Percentiles rank a stretch among this genome's conserved stretches.
Conservation (phyloP, 129 eudicot genomes). For the Arctium minus region DNA sequence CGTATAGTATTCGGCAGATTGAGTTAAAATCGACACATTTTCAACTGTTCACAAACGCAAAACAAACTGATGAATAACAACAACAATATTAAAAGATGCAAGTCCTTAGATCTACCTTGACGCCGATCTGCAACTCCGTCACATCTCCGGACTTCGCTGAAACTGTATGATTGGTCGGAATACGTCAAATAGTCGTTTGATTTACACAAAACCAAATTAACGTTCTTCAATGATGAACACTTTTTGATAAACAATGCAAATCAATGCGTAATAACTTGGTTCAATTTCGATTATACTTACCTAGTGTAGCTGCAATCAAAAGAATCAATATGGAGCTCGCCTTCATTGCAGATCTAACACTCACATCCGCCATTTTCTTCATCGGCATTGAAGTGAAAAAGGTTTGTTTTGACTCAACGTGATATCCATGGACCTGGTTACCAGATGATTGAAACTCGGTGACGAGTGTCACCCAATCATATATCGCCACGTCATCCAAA, state of each 20-base stretch:
- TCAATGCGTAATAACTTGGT: background rate
- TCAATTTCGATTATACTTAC: slow-evolving; percentile 22
- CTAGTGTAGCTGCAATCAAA: slow-evolving; percentile 37
- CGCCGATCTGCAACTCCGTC: slow-evolving; percentile 87
- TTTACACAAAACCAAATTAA: background rate
- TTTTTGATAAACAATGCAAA: background rate
- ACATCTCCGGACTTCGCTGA: slow-evolving; percentile 80
- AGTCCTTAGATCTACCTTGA: slow-evolving; percentile 50
- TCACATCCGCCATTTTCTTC: slow-evolving; percentile 28
- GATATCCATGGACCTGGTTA: background rate
- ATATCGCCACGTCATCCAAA: slow-evolving; percentile 15
- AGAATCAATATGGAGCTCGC: slow-evolving; percentile 32
- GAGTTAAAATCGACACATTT: background rate
- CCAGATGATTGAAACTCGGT: background rate
- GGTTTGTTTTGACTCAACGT: background rate
- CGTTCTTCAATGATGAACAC: background rate
- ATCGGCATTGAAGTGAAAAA: background rate
- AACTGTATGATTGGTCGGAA: slow-evolving; percentile 37
- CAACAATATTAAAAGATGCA: background rate
- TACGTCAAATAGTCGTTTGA: slow-evolving; percentile 12
- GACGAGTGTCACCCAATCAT: slow-evolving; percentile 28
- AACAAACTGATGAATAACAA: background rate
- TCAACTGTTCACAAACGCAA: background rate
- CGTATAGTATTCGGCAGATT: too few species aligned
- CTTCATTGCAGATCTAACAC: slow-evolving; percentile 6